Evolutionary conservation across 257 asterid genomes (phyloP).

Genomic region (Lycium barbarum): DNA sequence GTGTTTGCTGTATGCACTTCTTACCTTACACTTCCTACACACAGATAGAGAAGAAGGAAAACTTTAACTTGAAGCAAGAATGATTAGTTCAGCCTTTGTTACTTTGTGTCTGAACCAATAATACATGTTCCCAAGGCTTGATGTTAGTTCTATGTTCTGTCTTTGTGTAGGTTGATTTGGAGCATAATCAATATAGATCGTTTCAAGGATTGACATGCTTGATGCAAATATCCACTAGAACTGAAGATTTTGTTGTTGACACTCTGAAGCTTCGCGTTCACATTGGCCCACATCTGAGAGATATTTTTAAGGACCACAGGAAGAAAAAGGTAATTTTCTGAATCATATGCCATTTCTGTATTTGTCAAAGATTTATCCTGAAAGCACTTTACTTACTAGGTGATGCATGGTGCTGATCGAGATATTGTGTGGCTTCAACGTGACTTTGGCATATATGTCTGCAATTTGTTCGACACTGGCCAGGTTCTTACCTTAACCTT

Average conservation of each 20-base stretch:
- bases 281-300: constrained; percentile 91
- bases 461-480: constrained; percentile 98
- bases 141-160: constrained; percentile 25
- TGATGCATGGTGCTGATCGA: constrained; percentile 96
- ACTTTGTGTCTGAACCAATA: not conserved
- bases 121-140: not conserved
- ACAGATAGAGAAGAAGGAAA: not conserved
- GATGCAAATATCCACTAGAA: constrained; percentile 98
- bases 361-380: not conserved
- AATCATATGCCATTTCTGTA: constrained; percentile 31
- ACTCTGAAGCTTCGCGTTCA: constrained; percentile 90
- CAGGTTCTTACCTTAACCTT: constrained; percentile 61
- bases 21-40: not conserved
- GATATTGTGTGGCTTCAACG: constrained; percentile 96
- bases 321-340: constrained; percentile 72
- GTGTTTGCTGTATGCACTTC: not conserved
- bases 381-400: constrained; percentile 51
- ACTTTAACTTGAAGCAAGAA: not conserved
- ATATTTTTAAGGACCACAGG: constrained; percentile 83
- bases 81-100: not conserved
- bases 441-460: constrained; percentile 93
- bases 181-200: constrained; percentile 95
- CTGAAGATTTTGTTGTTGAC: constrained; percentile 92
- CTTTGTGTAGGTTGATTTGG: constrained; percentile 87
- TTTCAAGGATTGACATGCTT: constrained; percentile 97